phyloP scores from a whole-genome alignment of 768 basidiomycete genomes.

The Trametes coccinea region DNA sequence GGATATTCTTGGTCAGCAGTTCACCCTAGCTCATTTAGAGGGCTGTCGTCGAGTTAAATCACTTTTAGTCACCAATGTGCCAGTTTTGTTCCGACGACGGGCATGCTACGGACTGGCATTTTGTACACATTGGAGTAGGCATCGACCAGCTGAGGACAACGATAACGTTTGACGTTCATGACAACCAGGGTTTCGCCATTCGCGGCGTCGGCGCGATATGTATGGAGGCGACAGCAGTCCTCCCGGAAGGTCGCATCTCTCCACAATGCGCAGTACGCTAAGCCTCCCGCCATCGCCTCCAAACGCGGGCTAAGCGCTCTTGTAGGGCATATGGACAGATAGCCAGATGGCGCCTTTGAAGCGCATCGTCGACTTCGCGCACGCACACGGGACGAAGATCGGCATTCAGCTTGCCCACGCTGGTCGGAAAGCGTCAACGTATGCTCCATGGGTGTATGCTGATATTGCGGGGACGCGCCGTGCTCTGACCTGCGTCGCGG shows the following conservation, averaged over 20 bases:
- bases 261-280: constrained; percentile 64
- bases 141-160: not conserved
- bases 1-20: constrained; percentile 61
- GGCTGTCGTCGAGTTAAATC: not conserved
- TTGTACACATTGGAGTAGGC: constrained; percentile 71
- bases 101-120: constrained; percentile 80
- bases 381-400: constrained; percentile 66
- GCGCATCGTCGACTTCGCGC: constrained; percentile 72
- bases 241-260: constrained; percentile 75
- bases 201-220: constrained; percentile 71
- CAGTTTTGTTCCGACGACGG: constrained; percentile 76
- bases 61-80: constrained; percentile 71
- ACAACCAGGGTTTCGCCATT: constrained; percentile 56
- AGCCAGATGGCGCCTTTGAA: constrained; percentile 69
- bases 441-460: constrained; percentile 63
- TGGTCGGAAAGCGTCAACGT: constrained; percentile 70
- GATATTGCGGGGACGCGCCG: constrained; percentile 24
- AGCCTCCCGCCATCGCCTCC: too few relatives aligned
- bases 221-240: constrained; percentile 73
- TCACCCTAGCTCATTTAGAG: not conserved
- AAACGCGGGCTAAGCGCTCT: not conserved
- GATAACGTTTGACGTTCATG: not conserved
- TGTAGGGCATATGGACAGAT: constrained; percentile 72
- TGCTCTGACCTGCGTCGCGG: constrained; percentile 38
- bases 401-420: constrained; percentile 86